Evolutionary conservation across 192 early-diverging fungal species (phyloP).

Genomic region (Lobosporangium transversale): DNA sequence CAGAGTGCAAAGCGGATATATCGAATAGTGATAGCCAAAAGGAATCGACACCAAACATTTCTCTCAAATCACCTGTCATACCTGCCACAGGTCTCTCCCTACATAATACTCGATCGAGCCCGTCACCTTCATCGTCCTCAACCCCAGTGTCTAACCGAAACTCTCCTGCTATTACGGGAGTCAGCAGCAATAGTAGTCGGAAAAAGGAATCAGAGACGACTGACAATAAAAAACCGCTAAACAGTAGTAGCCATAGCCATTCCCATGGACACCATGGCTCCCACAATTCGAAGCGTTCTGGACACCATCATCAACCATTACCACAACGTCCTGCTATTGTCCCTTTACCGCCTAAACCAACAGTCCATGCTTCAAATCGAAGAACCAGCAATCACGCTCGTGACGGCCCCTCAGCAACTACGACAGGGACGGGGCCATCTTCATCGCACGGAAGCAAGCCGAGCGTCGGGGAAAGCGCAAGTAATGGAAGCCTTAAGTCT

Average conservation of each 20-base stretch:
- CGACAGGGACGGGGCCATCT: background rate
- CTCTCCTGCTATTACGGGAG: conserved; percentile 9
- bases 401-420: conserved; percentile 11
- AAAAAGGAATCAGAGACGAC: conserved; percentile 16
- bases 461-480: too few species aligned
- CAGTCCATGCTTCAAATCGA: background rate
- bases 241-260: background rate
- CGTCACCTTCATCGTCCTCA: conserved; percentile 13
- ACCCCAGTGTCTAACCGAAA: background rate
- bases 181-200: conserved; percentile 2
- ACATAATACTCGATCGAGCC: conserved; percentile 5
- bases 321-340: conserved; percentile 44
- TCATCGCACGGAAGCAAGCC: too few species aligned
- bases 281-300: conserved; percentile 19
- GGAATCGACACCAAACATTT: background rate
- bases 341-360: conserved; percentile 42
- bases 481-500: too few species aligned
- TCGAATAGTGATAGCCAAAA: background rate
- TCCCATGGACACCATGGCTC: conserved; percentile 7
- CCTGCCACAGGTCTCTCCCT: background rate
- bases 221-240: conserved; percentile 10
- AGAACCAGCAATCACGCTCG: conserved; percentile 31
- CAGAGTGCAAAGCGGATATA: background rate
- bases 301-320: conserved; percentile 25
- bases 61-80: conserved; percentile 15